These are phyloP conservation scores for Xanthoceras sorbifolium DNA, from an alignment of 345 rosid species.

Conservation along the genomic window DNA sequence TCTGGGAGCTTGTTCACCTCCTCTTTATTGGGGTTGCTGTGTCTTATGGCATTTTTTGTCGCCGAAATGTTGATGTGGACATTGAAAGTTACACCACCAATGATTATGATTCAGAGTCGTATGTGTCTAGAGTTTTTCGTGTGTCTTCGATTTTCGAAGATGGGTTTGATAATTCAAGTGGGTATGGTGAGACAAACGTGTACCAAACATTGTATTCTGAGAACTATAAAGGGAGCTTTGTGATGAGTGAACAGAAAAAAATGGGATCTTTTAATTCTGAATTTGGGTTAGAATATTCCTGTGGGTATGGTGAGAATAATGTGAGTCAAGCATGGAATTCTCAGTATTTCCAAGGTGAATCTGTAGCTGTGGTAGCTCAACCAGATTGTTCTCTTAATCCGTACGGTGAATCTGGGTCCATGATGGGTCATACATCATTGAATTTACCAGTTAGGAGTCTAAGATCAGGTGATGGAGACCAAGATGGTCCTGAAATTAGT, in stretches of 20 bases:
- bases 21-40: slow-evolving; percentile 80
- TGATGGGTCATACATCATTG: slow-evolving; percentile 43
- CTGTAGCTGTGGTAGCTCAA: slow-evolving; percentile 57
- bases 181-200: slow-evolving; percentile 37
- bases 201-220: slow-evolving; percentile 19
- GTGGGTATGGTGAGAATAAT: slow-evolving; percentile 31
- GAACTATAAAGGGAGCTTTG: slow-evolving; percentile 13
- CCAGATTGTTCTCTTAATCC: slow-evolving; percentile 46
- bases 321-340: slow-evolving; percentile 62
- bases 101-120: slow-evolving; percentile 46
- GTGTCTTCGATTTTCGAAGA: slow-evolving; percentile 64
- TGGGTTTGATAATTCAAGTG: slow-evolving; percentile 45
- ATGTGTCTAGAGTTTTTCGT: slow-evolving; percentile 48
- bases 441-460: slow-evolving; percentile 88
- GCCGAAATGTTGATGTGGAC: slow-evolving; percentile 45
- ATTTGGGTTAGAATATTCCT: slow-evolving; percentile 25
- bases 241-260: slow-evolving; percentile 26
- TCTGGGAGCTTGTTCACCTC: slow-evolving; percentile 76
- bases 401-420: slow-evolving; percentile 18
- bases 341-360: slow-evolving; percentile 54
- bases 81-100: slow-evolving; percentile 25
- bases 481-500: slow-evolving; percentile 23
- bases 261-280: slow-evolving; percentile 30
- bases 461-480: slow-evolving; percentile 35
- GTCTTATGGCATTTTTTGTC: slow-evolving; percentile 81